Conservation (phyloP, 345 rosid genomes). For the Tarenaya hassleriana region DNA sequence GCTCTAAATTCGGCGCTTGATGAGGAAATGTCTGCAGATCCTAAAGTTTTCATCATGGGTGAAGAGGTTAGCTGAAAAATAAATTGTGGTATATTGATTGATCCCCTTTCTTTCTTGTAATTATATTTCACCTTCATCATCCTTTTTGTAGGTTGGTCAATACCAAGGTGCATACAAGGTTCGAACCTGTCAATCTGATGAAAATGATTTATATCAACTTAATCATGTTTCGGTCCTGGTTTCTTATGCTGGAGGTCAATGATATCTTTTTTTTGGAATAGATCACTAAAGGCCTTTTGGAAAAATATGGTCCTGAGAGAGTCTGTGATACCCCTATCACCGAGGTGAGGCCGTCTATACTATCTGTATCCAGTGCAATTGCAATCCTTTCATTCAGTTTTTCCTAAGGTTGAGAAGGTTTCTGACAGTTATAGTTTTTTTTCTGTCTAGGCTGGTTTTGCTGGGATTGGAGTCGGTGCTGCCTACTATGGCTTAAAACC, state of each 20-base stretch:
- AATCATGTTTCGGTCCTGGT: conserved; percentile 5
- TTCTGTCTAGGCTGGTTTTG: conserved; percentile 77
- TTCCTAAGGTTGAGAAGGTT: background rate
- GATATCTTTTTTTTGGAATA: conserved; percentile 18
- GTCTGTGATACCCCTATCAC: conserved; percentile 90
- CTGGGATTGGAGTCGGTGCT: conserved; percentile 96
- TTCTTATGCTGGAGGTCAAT: conserved; percentile 10
- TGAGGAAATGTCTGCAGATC: conserved; percentile 96
- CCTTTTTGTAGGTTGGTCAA: conserved; percentile 75
- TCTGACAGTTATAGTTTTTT: conserved; percentile 11
- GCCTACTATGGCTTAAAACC: conserved; percentile 87
- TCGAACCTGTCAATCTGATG: conserved; percentile 11
- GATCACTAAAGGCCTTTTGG: conserved; percentile 77
- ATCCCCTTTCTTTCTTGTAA: conserved; percentile 6
- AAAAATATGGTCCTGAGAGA: conserved; percentile 89
- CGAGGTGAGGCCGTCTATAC: conserved; percentile 41
- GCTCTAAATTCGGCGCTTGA: conserved; percentile 84
- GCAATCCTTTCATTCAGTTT: background rate
- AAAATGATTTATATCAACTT: background rate
- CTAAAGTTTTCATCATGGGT: conserved; percentile 84
- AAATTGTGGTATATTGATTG: conserved; percentile 15
- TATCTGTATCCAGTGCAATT: background rate
- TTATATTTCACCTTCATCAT: conserved; percentile 7
- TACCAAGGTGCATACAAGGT: conserved; percentile 99
- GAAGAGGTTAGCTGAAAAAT: conserved; percentile 60